phyloP scores from a whole-genome alignment of 164 flowering plant species.

The Tetracentron sinense region DNA sequence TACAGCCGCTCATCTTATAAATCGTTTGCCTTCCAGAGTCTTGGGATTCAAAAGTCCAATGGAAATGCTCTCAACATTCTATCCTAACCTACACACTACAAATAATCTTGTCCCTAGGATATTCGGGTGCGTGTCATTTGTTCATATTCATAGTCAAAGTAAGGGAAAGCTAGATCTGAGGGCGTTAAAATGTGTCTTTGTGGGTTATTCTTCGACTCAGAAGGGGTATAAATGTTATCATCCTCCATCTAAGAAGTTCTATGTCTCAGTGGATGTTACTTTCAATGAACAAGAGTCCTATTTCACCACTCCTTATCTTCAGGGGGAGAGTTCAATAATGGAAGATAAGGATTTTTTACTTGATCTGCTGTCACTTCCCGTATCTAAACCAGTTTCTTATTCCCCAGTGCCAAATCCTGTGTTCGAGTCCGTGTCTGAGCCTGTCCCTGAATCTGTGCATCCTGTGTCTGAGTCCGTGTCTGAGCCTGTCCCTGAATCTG shows the following conservation, averaged over 20 bases:
- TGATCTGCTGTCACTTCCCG: too few species aligned
- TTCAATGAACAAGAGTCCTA: constrained; percentile 10
- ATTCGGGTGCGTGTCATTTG: constrained; percentile 12
- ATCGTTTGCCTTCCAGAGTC: constrained; percentile 9
- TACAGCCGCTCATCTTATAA: constrained; percentile 5
- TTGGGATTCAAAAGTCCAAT: background rate
- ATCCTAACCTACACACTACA: constrained; percentile 10
- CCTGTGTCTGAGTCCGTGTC: too few species aligned
- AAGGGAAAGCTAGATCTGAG: constrained; percentile 15
- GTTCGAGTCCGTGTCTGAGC: too few species aligned
- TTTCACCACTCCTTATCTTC: constrained; percentile 15
- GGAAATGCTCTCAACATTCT: constrained; percentile 7
- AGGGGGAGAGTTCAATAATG: constrained; percentile 11
- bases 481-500: background rate
- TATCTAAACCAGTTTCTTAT: background rate
- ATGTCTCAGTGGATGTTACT: constrained; percentile 9
- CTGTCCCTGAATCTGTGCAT: too few species aligned
- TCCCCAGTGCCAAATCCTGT: too few species aligned
- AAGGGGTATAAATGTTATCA: constrained; percentile 8
- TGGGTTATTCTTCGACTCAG: constrained; percentile 4
- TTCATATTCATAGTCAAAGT: constrained; percentile 13
- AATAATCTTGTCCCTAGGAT: constrained; percentile 13
- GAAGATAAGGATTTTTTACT: constrained; percentile 20
- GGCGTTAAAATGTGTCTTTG: constrained; percentile 10
- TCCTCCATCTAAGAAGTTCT: constrained; percentile 10